phyloP scores from a whole-genome alignment of 2,329 filamentous ascomycete genomes.

The Trichoderma atrobrunneum region DNA sequence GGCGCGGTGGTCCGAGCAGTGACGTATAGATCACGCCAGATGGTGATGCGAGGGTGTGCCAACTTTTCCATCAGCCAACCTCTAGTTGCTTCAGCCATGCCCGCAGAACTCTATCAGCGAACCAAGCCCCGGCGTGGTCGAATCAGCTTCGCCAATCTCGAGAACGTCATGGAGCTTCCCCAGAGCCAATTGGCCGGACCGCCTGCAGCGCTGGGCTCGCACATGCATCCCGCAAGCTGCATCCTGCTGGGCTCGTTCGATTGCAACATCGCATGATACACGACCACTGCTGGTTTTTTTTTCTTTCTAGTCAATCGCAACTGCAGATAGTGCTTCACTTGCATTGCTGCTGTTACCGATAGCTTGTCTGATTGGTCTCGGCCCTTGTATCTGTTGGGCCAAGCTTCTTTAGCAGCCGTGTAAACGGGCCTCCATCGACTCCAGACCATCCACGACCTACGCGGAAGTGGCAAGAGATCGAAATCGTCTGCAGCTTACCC shows the following conservation, averaged over 20 bases:
- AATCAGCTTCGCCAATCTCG: slow-evolving; percentile 17
- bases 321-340: background rate
- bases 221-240: background rate
- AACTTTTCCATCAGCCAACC: slow-evolving; percentile 15
- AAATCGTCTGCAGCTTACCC: slow-evolving; percentile 1
- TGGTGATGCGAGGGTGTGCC: slow-evolving; percentile 13
- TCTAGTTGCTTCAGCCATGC: background rate
- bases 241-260: slow-evolving; percentile 13
- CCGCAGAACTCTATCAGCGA: slow-evolving; percentile 6
- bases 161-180: background rate
- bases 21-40: slow-evolving; percentile 19
- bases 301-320: background rate
- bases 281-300: background rate
- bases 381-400: background rate
- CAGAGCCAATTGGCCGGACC: background rate
- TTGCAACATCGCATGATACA: slow-evolving; percentile 10
- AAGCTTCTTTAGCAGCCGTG: background rate
- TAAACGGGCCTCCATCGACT: background rate
- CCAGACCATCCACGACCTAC: background rate
- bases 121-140: background rate
- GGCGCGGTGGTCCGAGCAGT: slow-evolving; percentile 3
- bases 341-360: background rate
- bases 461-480: background rate
- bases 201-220: background rate
- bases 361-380: background rate